Percentiles rank a stretch among this genome's conserved stretches.
Conservation (phyloP, 805 yeast species). For the Cyberlindnera americana region DNA sequence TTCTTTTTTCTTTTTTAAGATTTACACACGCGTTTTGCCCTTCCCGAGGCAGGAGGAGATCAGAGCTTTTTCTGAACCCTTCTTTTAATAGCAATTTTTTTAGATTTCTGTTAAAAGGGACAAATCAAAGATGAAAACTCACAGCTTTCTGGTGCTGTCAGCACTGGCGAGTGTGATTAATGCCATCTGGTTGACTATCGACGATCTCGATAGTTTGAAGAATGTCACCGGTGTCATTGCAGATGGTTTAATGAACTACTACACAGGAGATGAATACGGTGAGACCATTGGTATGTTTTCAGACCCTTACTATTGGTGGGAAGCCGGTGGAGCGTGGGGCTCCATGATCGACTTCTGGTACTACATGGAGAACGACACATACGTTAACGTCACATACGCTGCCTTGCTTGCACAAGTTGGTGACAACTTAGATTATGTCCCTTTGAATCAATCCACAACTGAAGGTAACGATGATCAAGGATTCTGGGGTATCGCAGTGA, state of each 20-base stretch:
- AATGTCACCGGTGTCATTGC: constrained; percentile 55
- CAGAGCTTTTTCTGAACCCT: too few relatives aligned
- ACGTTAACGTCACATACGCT: constrained; percentile 47
- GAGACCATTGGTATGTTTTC: constrained; percentile 71
- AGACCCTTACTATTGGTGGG: constrained; percentile 87
- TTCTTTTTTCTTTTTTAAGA: too few relatives aligned
- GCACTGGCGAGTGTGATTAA: background rate
- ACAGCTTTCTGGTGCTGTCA: background rate
- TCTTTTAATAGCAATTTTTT: too few relatives aligned
- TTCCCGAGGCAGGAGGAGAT: too few relatives aligned
- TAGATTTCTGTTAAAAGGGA: too few relatives aligned
- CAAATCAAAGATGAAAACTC: background rate
- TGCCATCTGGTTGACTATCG: constrained; percentile 28
- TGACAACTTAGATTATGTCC: constrained; percentile 63
- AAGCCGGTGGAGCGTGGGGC: constrained; percentile 75
- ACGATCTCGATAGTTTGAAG: constrained; percentile 29
- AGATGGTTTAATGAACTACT: constrained; percentile 71
- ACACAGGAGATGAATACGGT: constrained; percentile 58
- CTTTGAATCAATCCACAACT: constrained; percentile 74
- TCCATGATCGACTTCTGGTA: constrained; percentile 62
- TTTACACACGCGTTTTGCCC: too few relatives aligned
- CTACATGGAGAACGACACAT: constrained; percentile 65
- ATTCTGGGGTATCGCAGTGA: constrained; percentile 85
- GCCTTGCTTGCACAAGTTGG: constrained; percentile 68
- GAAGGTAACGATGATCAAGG: constrained; percentile 96